phyloP scores from a whole-genome alignment of 2,329 filamentous ascomycete species.

The Xylariaceae sp. region DNA sequence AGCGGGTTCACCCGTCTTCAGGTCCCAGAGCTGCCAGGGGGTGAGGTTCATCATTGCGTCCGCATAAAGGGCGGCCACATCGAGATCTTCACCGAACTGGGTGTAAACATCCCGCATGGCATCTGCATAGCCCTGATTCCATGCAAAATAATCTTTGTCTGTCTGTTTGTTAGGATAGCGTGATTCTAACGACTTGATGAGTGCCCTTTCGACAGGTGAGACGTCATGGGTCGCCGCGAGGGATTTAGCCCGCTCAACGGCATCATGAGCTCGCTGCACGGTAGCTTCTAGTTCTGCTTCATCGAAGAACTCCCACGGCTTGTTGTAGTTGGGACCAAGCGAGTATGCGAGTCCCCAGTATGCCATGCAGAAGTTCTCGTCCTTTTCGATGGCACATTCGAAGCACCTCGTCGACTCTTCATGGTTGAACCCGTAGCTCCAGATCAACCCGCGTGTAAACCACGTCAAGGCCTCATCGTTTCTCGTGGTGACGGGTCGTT shows the following conservation, averaged over 20 bases:
- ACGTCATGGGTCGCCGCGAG: slow-evolving; percentile 32
- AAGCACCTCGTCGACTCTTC: slow-evolving; percentile 64
- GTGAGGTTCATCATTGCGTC: slow-evolving; percentile 62
- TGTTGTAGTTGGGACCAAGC: slow-evolving; percentile 70
- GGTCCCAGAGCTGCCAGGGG: slow-evolving; percentile 60
- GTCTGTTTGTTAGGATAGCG: slow-evolving; percentile 54
- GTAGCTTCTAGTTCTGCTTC: slow-evolving; percentile 50
- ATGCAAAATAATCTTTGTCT: slow-evolving; percentile 44
- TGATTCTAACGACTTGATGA: slow-evolving; percentile 57
- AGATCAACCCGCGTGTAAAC: slow-evolving; percentile 68
- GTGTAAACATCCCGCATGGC: slow-evolving; percentile 54
- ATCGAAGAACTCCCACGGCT: slow-evolving; percentile 70
- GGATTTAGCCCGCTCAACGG: slow-evolving; percentile 39
- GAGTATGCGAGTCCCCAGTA: slow-evolving; percentile 68
- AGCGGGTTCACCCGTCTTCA: slow-evolving; percentile 52
- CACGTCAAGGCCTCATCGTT: slow-evolving; percentile 53
- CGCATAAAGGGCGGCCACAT: slow-evolving; percentile 58
- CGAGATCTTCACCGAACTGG: slow-evolving; percentile 51
- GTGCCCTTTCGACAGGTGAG: slow-evolving; percentile 52
- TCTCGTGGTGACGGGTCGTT: slow-evolving; percentile 49
- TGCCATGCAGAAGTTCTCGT: slow-evolving; percentile 54
- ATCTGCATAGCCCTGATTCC: slow-evolving; percentile 56
- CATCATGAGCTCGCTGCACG: slow-evolving; percentile 43
- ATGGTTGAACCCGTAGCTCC: slow-evolving; percentile 73
- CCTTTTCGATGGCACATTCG: slow-evolving; percentile 49